Percentiles rank a stretch among this genome's conserved stretches.
Evolutionary conservation across 257 asterid genomes (phyloP).

Genomic region (Nicotiana sylvestris): DNA sequence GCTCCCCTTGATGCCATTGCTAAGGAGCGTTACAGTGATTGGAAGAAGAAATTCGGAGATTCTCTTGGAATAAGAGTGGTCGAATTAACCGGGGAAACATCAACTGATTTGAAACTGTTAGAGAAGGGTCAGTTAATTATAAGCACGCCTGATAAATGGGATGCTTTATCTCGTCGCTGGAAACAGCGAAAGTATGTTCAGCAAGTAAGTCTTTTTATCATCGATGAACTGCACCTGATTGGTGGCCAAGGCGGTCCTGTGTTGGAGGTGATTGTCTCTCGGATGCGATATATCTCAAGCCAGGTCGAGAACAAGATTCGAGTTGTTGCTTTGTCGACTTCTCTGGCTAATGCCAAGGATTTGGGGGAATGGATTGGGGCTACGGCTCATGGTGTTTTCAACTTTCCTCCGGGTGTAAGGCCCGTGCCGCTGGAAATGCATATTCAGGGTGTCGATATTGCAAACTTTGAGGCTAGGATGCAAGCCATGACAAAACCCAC

Average conservation of each 20-base stretch:
- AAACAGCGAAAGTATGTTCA: slow-evolving; percentile 37
- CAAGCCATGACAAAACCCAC: slow-evolving; percentile 47
- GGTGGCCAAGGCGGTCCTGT: slow-evolving; percentile 39
- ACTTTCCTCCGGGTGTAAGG: slow-evolving; percentile 41
- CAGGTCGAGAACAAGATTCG: slow-evolving; percentile 33
- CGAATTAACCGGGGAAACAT: slow-evolving; percentile 37
- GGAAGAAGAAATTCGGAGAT: slow-evolving; percentile 40
- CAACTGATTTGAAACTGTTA: slow-evolving; percentile 32
- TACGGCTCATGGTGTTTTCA: slow-evolving; percentile 40
- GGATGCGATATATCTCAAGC: slow-evolving; percentile 36
- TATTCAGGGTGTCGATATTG: slow-evolving; percentile 43
- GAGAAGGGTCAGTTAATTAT: slow-evolving; percentile 36
- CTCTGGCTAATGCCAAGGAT: slow-evolving; percentile 44
- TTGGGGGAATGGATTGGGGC: slow-evolving; percentile 49
- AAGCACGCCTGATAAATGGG: slow-evolving; percentile 48
- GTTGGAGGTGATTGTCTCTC: slow-evolving; percentile 37
- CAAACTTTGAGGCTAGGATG: slow-evolving; percentile 44
- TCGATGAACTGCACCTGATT: slow-evolving; percentile 41
- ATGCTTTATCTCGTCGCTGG: slow-evolving; percentile 41
- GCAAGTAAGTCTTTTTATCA: slow-evolving; percentile 35
- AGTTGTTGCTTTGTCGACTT: slow-evolving; percentile 32
- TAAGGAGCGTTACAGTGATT: slow-evolving; percentile 29
- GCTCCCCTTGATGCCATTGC: slow-evolving; percentile 45
- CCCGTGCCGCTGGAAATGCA: slow-evolving; percentile 45
- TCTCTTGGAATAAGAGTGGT: slow-evolving; percentile 37